Evolutionary conservation across 768 basidiomycete genomes (phyloP), one percentile per base, ranked within the genome.

Genomic region (Phylloporus arenicola): DNA sequence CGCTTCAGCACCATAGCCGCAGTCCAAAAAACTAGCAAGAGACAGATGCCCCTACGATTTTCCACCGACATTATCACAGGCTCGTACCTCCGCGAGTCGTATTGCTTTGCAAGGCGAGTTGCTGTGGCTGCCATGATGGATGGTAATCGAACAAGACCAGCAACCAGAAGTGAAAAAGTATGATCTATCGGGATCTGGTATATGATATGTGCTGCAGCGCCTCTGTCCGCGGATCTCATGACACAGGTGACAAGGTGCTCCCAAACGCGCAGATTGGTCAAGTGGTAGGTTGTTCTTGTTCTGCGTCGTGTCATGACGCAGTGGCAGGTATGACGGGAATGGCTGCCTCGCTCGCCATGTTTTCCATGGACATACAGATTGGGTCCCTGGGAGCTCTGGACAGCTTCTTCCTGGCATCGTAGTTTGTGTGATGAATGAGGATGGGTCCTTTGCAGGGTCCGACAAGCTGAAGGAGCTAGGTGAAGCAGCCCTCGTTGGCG

Each of bases 41-140:
- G 55, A 37, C 64, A 66, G 43, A 73, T 64, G 2, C 66, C 63
- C n/a, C n/a, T n/a, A n/a, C n/a, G n/a, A n/a, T n/a, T n/a, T n/a
- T n/a, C n/a, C n/a, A n/a, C n/a, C n/a, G 31, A 45, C 43, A 6
- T 7, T 35, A 14, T 51, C 40, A 16, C 45, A 84, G 82, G 50
- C 63, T 85, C 19, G 83, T 85, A 30, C 84, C 84, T 16, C 84
- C 84, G 16, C 81, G 83, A 49, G 73, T 82, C 6, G 77, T 86
- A 10, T 68, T 84, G 14, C 64, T 86, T 17, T 81, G 80, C 73
- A 86, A 86, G 71, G 83, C 80, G 57, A 43, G 55, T 48, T 37
- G n/a, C n/a, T 0, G 33, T 31, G 39, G 19, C 25, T 25, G 16
- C 3, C 3, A 11, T 33, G 45, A 16, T 30, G 47, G 42, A 44